Evolutionary conservation across 768 basidiomycete species (phyloP), one percentile per base, ranked within the genome.

Genomic region (Phlegmacium glaucopus): DNA sequence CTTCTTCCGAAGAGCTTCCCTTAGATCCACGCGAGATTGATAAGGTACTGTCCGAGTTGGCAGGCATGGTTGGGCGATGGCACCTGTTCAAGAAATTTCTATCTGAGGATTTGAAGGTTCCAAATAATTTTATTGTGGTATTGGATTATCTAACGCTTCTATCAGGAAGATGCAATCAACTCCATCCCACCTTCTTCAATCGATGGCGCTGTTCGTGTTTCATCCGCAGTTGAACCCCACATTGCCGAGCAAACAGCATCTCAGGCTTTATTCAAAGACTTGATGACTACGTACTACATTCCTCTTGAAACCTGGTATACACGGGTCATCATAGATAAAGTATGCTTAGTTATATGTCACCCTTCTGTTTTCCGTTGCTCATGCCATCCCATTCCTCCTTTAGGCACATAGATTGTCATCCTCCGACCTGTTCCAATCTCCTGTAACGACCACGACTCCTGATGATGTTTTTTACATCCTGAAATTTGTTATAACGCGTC

Each of bases 401-500:
- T 34, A 97, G 94, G 95, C 95, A 1, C 93, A 95, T 59, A 82
- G 85, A 18, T 72, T 96, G 36, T 90, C 95, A 18, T 81, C 72
- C 11, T 75, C 81, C 2, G 93, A 97, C 59, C 61, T 75, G 6
- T 76, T 83, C 2, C 78, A 85, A 47, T 69, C 57, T 34, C 90
- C 78, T 42, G 71, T 77, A 9, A 79, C 74, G 1, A 89, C 87
- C 0, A 92, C 90, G 0, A 83, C 82, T 0, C 90, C 91, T 0
- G 96, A 99, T 63, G 96, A 98, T 56, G 88, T 87, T 2, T 99
- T 98, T 69, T 99, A 96, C 67, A 86, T 99, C 48, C 72, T 98
- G 49, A 97, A 96, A 65, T 75, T 83, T 6, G 85, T 94, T 3
- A 73, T 94, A 4, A 73, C 80, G 15, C 80, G 96, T 9, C 67